Percentiles rank a stretch among this genome's conserved stretches.
These are phyloP conservation scores for Pachyrhizus erosus DNA, from an alignment of 306 rosid genomes.

Conservation along the genomic window DNA sequence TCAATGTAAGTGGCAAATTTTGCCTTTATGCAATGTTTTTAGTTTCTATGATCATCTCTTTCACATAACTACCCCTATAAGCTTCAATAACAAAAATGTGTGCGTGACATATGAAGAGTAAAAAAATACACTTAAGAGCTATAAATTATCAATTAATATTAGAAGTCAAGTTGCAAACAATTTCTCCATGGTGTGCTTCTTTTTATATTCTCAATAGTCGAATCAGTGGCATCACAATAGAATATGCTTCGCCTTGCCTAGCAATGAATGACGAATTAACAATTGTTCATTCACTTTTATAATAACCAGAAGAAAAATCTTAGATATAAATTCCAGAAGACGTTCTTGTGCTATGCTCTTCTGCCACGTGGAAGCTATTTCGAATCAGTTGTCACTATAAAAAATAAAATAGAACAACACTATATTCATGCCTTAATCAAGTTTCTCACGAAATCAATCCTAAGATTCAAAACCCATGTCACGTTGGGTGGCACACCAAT, in stretches of 20 bases:
- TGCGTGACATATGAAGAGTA: slow-evolving; percentile 16
- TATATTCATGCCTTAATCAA: background rate
- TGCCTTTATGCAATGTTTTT: slow-evolving; percentile 22
- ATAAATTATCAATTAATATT: background rate
- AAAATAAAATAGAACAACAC: no score
- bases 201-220: background rate
- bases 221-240: slow-evolving; percentile 37
- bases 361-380: slow-evolving; percentile 40
- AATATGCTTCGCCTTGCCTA: slow-evolving; percentile 48
- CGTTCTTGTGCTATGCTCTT: background rate
- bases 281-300: slow-evolving; percentile 34
- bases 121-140: background rate
- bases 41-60: background rate
- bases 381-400: background rate
- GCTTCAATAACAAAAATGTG: slow-evolving; percentile 17
- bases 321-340: background rate
- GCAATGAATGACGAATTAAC: slow-evolving; percentile 20
- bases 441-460: background rate
- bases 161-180: background rate
- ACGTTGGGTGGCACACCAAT: slow-evolving; percentile 7
- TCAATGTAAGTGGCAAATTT: slow-evolving; percentile 17
- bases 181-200: background rate
- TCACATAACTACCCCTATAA: slow-evolving; percentile 12
- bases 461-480: background rate
- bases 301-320: slow-evolving; percentile 1